Conservation (phyloP, 768 basidiomycete species). For the Lactifluus echinatus region DNA sequence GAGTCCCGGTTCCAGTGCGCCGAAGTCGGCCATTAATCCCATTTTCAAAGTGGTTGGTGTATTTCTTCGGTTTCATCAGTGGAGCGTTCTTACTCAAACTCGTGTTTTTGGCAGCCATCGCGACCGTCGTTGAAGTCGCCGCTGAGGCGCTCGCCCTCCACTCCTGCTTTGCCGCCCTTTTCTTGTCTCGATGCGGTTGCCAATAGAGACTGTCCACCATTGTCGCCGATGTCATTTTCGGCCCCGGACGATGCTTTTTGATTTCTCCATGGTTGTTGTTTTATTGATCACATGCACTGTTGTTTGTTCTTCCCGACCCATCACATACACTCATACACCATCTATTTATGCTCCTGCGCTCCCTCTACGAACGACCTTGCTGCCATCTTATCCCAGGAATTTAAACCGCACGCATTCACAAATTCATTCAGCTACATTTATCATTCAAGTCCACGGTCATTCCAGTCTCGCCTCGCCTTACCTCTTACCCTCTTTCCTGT, state of each 20-base stretch:
- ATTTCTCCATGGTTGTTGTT: slow-evolving; percentile 18
- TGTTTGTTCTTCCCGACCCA: slow-evolving; percentile 15
- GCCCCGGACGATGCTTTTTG: slow-evolving; percentile 35
- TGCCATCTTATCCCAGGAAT: slow-evolving; percentile 20
- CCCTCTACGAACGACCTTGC: slow-evolving; percentile 8
- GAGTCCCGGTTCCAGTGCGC: slow-evolving; percentile 44
- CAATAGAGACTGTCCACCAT: slow-evolving; percentile 62
- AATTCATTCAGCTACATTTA: slow-evolving; percentile 11
- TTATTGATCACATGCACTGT: slow-evolving; percentile 19
- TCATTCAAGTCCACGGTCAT: slow-evolving; percentile 11
- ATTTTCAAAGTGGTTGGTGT: slow-evolving; percentile 85
- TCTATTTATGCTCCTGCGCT: slow-evolving; percentile 17
- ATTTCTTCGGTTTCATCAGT: neutral
- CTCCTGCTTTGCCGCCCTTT: slow-evolving; percentile 62
- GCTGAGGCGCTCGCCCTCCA: slow-evolving; percentile 27
- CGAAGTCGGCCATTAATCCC: slow-evolving; percentile 70
- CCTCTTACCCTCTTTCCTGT: neutral
- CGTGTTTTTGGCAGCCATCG: slow-evolving; percentile 39
- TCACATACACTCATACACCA: slow-evolving; percentile 19
- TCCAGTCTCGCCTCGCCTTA: slow-evolving; percentile 6
- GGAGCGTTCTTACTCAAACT: neutral
- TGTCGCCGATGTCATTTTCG: slow-evolving; percentile 68
- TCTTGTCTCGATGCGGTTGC: slow-evolving; percentile 78
- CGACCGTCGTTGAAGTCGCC: slow-evolving; percentile 34
- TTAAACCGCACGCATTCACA: slow-evolving; percentile 12